Evolutionary conservation across 2,329 filamentous ascomycete species (phyloP).

Genomic region (Mollisia scopiformis): DNA sequence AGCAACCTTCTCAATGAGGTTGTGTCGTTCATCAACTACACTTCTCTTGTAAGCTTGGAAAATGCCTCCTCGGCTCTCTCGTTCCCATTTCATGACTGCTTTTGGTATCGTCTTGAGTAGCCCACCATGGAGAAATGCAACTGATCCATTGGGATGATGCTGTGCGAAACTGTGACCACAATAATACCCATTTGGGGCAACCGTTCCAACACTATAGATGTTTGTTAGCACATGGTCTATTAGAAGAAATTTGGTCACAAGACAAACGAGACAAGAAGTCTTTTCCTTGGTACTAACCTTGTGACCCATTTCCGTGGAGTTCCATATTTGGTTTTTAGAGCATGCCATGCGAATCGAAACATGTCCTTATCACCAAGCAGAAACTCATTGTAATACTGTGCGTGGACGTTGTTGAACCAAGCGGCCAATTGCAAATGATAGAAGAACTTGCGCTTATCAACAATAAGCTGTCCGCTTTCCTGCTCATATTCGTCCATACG

Average conservation of each 20-base stretch:
- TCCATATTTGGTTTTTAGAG: constrained; percentile 10
- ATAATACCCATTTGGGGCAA: constrained; percentile 4
- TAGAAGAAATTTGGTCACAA: neutral
- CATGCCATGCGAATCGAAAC: constrained; percentile 19
- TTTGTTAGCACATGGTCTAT: neutral
- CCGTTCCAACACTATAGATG: constrained; percentile 6
- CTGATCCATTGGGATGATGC: constrained; percentile 11
- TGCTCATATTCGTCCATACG: constrained; percentile 40
- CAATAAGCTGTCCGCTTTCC: constrained; percentile 39
- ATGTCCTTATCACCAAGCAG: constrained; percentile 43
- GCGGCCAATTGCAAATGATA: constrained; percentile 42
- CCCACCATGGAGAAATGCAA: constrained; percentile 12
- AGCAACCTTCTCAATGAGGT: neutral
- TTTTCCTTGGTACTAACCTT: neutral
- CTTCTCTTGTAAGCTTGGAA: constrained; percentile 14
- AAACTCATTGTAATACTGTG: constrained; percentile 32
- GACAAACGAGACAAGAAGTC: too few species aligned
- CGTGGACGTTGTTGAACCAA: constrained; percentile 35
- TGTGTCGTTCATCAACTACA: constrained; percentile 1
- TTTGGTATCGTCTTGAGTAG: constrained; percentile 13
- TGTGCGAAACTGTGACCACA: constrained; percentile 17
- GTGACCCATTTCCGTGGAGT: constrained; percentile 10
- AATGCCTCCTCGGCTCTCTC: constrained; percentile 10
- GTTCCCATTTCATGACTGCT: constrained; percentile 11
- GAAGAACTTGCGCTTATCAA: constrained; percentile 41